Evolutionary conservation across 352 stramenopile genomes (phyloP), one percentile per base, ranked within the genome.

Genomic region (Globisporangium nunn): DNA sequence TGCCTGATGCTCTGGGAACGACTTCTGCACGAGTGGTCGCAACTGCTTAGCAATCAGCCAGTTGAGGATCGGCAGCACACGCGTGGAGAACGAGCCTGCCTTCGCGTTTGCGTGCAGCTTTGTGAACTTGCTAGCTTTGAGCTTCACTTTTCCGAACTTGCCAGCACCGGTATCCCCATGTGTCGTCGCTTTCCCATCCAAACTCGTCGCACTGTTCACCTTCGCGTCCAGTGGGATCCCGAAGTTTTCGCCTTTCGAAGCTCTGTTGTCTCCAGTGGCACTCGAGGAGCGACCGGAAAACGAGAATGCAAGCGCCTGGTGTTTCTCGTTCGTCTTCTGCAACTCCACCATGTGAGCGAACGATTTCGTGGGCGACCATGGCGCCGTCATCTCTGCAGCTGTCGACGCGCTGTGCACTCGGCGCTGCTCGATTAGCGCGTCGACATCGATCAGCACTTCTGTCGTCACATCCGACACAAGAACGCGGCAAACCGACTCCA

Each of bases 91-190:
- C 3, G 71, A 81, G 0, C 79, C 79, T 23, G 65, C 64, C 49
- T 81, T 83, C 6, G 74, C 79, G 5, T 59, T 71, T 0, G 80
- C 76, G 41, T 87, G 76, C 37, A 89, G 65, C 61, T 86, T 85
- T 2, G 78, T 87, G 63, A 87, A 82, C 41, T 75, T 69, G 33
- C 76, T 87, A 2, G 78, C 72, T 12, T 62, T 60, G 29, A 87
- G 46, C 1, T 70, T 70, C 55, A 67, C 55, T 39, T 64, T 72
- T 5, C 58, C 59, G 44, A 49, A 49, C 44, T 28, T 49, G 7
- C 17, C 7, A 29, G 17, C 44, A 1, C 6, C 6, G 10, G n/a
- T n/a, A 12, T 0, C 6, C 6, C 33, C 7, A 18, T 29, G 12
- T n/a, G 40, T 3, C 23, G 50, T n/a, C 39, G 18, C 35, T 30